phyloP scores from a whole-genome alignment of 306 rosid genomes.

The Prosopis cineraria region DNA sequence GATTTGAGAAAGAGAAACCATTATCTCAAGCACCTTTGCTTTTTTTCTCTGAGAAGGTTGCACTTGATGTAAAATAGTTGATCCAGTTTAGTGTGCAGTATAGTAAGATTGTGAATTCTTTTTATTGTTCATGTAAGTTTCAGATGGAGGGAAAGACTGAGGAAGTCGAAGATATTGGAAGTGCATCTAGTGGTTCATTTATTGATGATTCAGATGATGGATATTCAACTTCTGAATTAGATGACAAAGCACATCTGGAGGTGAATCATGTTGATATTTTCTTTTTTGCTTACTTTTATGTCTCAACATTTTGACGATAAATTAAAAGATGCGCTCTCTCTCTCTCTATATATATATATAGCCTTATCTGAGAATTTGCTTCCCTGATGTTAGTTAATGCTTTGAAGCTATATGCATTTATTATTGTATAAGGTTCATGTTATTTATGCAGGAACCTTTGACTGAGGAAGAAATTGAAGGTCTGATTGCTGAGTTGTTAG shows the following conservation, averaged over 20 bases:
- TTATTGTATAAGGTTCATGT: conserved; percentile 24
- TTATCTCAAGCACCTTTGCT: conserved; percentile 2
- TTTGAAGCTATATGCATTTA: background rate
- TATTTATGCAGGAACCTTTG: conserved; percentile 72
- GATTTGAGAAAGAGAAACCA: background rate
- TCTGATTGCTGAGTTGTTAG: conserved; percentile 78
- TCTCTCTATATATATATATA: too few relatives aligned
- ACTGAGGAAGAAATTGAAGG: conserved; percentile 81
- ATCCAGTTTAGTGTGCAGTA: conserved; percentile 9
- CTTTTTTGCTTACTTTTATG: background rate
- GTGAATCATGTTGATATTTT: conserved; percentile 43
- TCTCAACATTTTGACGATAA: background rate
- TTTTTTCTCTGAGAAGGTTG: background rate
- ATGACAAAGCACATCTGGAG: conserved; percentile 54
- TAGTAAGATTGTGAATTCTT: conserved; percentile 20
- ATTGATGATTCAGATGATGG: conserved; percentile 68
- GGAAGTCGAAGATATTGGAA: conserved; percentile 60
- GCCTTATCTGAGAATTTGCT: conserved; percentile 8
- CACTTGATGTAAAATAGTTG: background rate
- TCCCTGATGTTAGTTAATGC: conserved; percentile 21
- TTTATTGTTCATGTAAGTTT: conserved; percentile 24
- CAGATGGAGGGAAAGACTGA: conserved; percentile 65
- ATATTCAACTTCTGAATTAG: conserved; percentile 62
- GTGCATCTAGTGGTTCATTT: conserved; percentile 65
- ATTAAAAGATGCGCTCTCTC: background rate